Evolutionary conservation across 768 basidiomycete species (phyloP), one percentile per base, ranked within the genome.

Genomic region (Mycena polygramma): DNA sequence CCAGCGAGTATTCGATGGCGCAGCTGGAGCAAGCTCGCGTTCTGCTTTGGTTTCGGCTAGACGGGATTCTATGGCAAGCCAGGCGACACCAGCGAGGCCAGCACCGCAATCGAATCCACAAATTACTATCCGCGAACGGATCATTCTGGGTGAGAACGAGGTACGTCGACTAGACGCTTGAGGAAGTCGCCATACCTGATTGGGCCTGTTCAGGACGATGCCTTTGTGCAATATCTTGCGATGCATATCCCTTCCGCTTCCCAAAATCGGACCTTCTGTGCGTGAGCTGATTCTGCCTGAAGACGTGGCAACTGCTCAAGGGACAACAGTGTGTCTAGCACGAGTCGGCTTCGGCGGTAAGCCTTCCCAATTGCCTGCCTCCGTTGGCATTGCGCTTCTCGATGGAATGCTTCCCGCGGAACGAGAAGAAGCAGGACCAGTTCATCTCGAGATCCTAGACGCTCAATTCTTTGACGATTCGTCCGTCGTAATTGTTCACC

Each of bases 401-500:
- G 87, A 90, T 77, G 89, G 89, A 81, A 80, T 80, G 77, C 78
- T 88, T 75, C 82, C 76, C 66, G 80, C 77, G 77, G 84, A 82
- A 80, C 78, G 75, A 48, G 73, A 77, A 73, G 77, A 83, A 78
- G 83, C 79, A 69, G 81, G 72, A 53, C 73, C 74, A 72, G 76
- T 68, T 63, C 81, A 83, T 73, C 78, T 90, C 75, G 85, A 90
- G 68, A 74, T 93, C 53, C 77, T 94, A 77, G 91, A 91, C 75
- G 86, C 83, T 51, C 91, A 93, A 64, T 94, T 94, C 81, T 94
- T 95, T 79, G 94, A 95, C 82, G 91, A 93, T 74, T 87, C 90
- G 78, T 83, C 79, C 75, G 77, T 94, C 69, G 85, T 93, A 73
- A 82, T 93, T 71, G 86, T 93, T 69, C 91, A 88, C 81, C 88